These are phyloP conservation scores for Eutrema salsugineum DNA, from an alignment of 441 rosid species.

Conservation along the genomic window DNA sequence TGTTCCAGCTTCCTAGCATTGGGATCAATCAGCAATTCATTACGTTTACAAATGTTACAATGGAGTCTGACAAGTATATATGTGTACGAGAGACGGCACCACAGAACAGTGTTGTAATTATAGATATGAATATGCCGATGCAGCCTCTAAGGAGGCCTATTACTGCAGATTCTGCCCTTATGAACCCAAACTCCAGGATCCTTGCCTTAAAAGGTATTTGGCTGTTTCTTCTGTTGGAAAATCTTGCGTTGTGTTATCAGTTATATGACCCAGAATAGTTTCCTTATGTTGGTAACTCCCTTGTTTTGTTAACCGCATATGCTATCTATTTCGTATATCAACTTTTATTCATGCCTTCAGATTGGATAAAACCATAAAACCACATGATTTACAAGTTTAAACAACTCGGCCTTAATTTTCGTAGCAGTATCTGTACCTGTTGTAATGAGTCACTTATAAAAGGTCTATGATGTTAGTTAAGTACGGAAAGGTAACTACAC, in stretches of 20 bases:
- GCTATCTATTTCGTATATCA: not conserved
- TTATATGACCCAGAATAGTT: not conserved
- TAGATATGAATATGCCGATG: conserved; percentile 87
- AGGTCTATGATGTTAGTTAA: not conserved
- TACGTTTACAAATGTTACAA: conserved; percentile 80
- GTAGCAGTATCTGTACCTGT: not conserved
- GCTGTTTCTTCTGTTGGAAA: not conserved
- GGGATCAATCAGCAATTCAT: conserved; percentile 85
- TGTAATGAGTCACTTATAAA: not conserved
- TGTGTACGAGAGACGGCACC: conserved; percentile 84
- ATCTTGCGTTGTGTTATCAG: conserved; percentile 2
- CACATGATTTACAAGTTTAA: not conserved
- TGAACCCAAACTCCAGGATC: conserved; percentile 85
- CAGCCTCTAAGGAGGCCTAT: conserved; percentile 94
- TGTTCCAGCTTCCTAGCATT: conserved; percentile 49
- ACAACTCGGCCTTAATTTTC: not conserved
- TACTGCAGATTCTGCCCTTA: conserved; percentile 89
- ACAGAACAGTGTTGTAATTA: conserved; percentile 86
- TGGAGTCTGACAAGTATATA: conserved; percentile 53
- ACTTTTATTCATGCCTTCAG: not conserved
- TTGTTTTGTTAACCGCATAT: not conserved
- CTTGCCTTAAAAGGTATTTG: conserved; percentile 75
- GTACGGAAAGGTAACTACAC: not conserved
- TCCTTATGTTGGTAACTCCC: not conserved
- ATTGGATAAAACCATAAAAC: not conserved